A percentile compares a stretch with the other conserved stretches of the same genome.
phyloP scores from a whole-genome alignment of 1,284 basidiomycete species.

The Naganishia liquefaciens region DNA sequence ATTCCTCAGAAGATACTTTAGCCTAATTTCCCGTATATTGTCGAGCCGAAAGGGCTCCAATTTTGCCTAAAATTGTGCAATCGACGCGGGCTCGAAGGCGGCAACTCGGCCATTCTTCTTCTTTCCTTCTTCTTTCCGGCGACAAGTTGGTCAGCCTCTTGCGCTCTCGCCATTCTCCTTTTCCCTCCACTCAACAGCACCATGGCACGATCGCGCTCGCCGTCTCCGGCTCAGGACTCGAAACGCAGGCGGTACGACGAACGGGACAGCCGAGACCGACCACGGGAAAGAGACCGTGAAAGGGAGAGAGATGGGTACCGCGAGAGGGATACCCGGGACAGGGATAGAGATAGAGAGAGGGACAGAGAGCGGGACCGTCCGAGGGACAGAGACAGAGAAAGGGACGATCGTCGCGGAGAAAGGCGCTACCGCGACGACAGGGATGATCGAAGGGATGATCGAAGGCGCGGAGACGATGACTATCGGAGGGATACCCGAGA shows the following conservation, averaged over 20 bases:
- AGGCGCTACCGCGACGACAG: slow-evolving; percentile 32
- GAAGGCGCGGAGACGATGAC: slow-evolving; percentile 6
- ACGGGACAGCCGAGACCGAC: background rate
- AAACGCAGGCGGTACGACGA: slow-evolving; percentile 25
- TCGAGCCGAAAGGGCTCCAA: too few relatives aligned
- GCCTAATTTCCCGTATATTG: too few relatives aligned
- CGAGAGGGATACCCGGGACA: slow-evolving; percentile 37
- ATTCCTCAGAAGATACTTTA: too few relatives aligned
- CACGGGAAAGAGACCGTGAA: slow-evolving; percentile 17
- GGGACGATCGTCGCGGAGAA: slow-evolving; percentile 28
- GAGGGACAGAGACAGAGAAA: slow-evolving; percentile 30
- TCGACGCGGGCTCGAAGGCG: too few relatives aligned
- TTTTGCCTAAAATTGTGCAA: too few relatives aligned
- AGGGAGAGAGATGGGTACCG: slow-evolving; percentile 41
- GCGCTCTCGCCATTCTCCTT: background rate
- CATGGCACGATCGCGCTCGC: slow-evolving; percentile 28
- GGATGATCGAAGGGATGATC: slow-evolving; percentile 30
- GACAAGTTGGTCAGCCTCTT: too few relatives aligned
- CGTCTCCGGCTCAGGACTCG: slow-evolving; percentile 10
- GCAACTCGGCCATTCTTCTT: too few relatives aligned
- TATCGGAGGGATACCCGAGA: background rate
- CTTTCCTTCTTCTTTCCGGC: too few relatives aligned
- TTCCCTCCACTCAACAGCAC: background rate
- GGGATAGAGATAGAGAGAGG: slow-evolving; percentile 35
- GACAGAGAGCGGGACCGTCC: slow-evolving; percentile 25